Base-by-base conservation (phyloP, 2,329 filamentous ascomycete genomes). In the Metarhizium sp. region DNA sequence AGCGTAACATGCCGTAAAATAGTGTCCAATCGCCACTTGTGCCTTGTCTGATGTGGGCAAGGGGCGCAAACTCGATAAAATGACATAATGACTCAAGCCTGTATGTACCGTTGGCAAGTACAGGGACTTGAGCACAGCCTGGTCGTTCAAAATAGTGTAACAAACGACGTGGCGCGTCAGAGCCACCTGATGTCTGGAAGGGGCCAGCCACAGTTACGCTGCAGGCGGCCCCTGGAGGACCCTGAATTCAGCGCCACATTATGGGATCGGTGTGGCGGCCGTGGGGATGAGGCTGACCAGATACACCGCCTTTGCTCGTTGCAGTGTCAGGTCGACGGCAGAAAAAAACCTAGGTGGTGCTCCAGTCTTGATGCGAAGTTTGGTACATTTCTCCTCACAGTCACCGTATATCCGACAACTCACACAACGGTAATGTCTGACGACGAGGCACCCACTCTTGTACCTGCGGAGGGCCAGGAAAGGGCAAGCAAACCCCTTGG, bases 401-500 rank as follows among this genome's bases (percentile, higher is more conserved):
- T 10, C 14, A 18, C 16, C 38, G 18, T 20, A 46, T 16, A 32
- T 14, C 18, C 43, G 16, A 32, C 6, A 30, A 25, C 4, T 38
- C 30, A 32, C 49, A 50, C 18, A n/a, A 45, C 34, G 7, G 25
- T 20, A 32, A 58, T 58, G 56, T 45, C 53, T n/a, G 51, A 48
- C 47, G 42, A 55, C 43, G 18, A 55, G 16, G n/a, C 30, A 6
- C 54, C 51, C 13, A 48, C 42, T 20, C 29, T 52, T 14, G 48
- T 52, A n/a, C 34, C 54, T 18, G 46, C 38, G 6, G 50, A 20
- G 13, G 36, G 69, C 51, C 64, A 66, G 30, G 65, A 67, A 29
- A 64, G 72, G 57, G 60, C 69, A 18, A 60, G 65, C 49, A 77
- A 76, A 63, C 66, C 66, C 55, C 74, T 73, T 71, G 90, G 86